Base-by-base conservation (phyloP, 2,329 filamentous ascomycete genomes). In the Calonectria fujianensis region DNA sequence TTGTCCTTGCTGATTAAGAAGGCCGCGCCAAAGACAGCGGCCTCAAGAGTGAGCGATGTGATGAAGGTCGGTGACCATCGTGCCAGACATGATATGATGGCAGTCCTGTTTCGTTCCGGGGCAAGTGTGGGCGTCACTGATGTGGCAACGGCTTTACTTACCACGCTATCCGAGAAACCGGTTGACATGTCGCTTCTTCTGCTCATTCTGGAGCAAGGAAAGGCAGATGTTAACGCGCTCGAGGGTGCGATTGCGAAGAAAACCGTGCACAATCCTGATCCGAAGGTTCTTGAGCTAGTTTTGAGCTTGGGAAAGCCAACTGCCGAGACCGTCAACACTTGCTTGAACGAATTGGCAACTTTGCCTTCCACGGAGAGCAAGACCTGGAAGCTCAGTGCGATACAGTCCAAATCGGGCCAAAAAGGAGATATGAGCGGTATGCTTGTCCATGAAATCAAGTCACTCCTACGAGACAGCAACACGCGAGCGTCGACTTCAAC, bases 181-280 rank as follows among this genome's bases (percentile, higher is more conserved):
- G 84, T 88, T 0, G 91, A 93, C 69, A 85, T 89, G 79, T 85
- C 86, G 16, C 84, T 92, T 2, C 80, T 91, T 1, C 83, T 83
- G 6, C 81, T 89, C 10, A 83, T 92, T 3, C 80, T 92, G 3
- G 85, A 89, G 32, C 84, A 88, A 32, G 90, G 90, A 0, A 85
- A 86, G 29, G 90, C 89, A 3, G 89, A 92, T 72, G 82, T 91
- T 70, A 92, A 92, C 74, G 82, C 85, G 13, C 82, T 88, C 3
- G 83, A 85, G 0, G 89, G 89, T 13, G 82, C 84, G 3, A 85
- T 87, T 18, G 81, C 90, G 16, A 83, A 78, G 72, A 81, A 82
- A 84, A 85, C 89, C 1, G 82, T 86, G 2, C 78, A 81, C 11
- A 85, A 88, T 32, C 82, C 86, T 0, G 88, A 92, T 52, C 86